Base-by-base conservation (phyloP, 2,329 filamentous ascomycete genomes). In the Calonectria montana region DNA sequence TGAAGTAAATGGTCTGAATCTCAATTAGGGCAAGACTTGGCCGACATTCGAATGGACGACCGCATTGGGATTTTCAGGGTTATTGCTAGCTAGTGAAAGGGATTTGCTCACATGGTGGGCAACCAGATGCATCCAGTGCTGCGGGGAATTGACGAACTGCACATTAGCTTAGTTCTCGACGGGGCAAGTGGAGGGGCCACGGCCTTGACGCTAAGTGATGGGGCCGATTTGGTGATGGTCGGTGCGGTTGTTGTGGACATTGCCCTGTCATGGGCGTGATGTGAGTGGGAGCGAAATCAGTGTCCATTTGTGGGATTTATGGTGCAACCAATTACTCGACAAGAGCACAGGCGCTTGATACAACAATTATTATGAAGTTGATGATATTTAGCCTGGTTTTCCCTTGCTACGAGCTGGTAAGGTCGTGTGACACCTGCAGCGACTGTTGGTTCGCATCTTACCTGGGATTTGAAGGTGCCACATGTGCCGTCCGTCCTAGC, bases 301-400 rank as follows among this genome's bases (percentile, higher is more conserved):
- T 8, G 43, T 23, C 10, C 6, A 12, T n/a, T 47, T 23, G 21
- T 23, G n/a, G 23, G 47, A 27, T 23, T 5, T 27, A 12, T 16
- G 27, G 47, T 18, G 12, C 13, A 29, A 12, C 2, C 7, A n/a
- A 39, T 31, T 7, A 25, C 13, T 7, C 4, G 9, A 16, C 2
- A 57, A 21, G 12, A 12, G 12, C 5, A 4, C 31, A 18, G 1
- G 35, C 2, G 81, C 81, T 3, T 78, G 70, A 48, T 86, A 15
- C n/a, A 4, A 4, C 29, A 18, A 64, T 67, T 18, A 87, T 86
- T 18, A 81, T 85, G 1, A 88, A 79, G 9, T 72, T 82, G 13
- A 87, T 84, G 0, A 80, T 41, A 29, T 85, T 86, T 16, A 78
- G 78, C 18, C 25, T 29, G 47, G 47, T 23, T 23, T 25, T 13